Base-by-base conservation (phyloP, 345 rosid genomes). In the Brassica nigra region DNA sequence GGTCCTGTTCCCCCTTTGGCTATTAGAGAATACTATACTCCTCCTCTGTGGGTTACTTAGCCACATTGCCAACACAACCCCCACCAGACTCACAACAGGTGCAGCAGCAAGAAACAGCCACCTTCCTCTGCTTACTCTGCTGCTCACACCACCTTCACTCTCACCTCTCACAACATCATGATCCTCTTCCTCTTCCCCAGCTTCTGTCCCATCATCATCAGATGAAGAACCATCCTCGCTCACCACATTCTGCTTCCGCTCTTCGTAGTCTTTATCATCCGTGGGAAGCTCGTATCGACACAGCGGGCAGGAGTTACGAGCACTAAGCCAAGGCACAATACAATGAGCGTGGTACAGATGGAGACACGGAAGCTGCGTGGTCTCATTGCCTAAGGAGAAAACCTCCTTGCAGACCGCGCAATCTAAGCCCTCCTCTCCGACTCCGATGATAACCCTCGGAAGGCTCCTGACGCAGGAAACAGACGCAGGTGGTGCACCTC, bases 401-500 rank as follows among this genome's bases (percentile, higher is more conserved):
- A 86, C 61, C 81, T 95, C 99, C 82, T 91, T 95, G 89, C 99
- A 95, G 73, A 95, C 85, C 10, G 99, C 97, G 86, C 99, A 95
- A 54, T 84, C 80, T 66, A 86, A 69, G 31, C 82, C 92, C 63
- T 90, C 89, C 82, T 85, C 78, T 7, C 62, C 78, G 55, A 88
- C 27, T 23, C 27, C 27, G 27, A 23, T 73, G 76, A 78, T 80
- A 58, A 90, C 78, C 28, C 49, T 70, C 57, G 99, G 97, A 71
- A 95, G 89, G 73, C 66, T 86, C 49, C 81, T 85, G 77, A 92
- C 81, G 69, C 79, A 86, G n/a, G 97, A 88, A 23, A 77, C 27
- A 65, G 99, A 87, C 52, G 97, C 91, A 78, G 97, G 99, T 74
- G 97, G 97, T 18, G 99, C 97, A 73, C 94, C 94, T 88, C 97